Conservation (phyloP, 129 eudicot genomes). For the Sambucus nigra region DNA sequence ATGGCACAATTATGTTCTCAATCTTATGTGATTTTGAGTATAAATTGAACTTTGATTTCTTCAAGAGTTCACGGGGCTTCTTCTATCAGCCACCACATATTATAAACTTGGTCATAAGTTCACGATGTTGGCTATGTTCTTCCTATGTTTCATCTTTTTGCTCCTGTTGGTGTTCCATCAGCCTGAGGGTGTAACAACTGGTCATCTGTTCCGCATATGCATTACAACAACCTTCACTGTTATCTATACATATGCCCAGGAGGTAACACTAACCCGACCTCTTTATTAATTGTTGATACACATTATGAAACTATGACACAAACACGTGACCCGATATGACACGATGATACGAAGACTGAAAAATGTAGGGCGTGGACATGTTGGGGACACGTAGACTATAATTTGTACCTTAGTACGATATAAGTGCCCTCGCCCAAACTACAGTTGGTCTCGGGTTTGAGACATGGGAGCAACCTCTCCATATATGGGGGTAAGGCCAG, state of each 20-base stretch:
- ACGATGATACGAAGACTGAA: no score
- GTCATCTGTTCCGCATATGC: slow-evolving; percentile 60
- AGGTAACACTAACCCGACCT: slow-evolving; percentile 25
- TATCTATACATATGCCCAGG: slow-evolving; percentile 65
- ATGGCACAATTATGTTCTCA: no score
- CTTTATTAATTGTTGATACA: not conserved
- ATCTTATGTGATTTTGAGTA: no score
- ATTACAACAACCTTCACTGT: slow-evolving; percentile 61
- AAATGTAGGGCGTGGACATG: no score
- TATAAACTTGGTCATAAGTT: slow-evolving; percentile 74
- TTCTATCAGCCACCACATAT: slow-evolving; percentile 50
- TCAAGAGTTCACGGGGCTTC: slow-evolving; percentile 69
- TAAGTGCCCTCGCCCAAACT: no score
- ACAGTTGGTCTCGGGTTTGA: no score
- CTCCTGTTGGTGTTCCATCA: no score
- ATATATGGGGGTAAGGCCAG: no score
- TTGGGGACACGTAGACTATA: no score
- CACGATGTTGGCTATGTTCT: slow-evolving; percentile 65
- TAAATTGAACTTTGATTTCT: no score
- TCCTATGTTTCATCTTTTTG: slow-evolving; percentile 45
- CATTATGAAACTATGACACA: slow-evolving; percentile 15
- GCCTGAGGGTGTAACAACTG: slow-evolving; percentile 42
- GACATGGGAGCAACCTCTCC: no score
- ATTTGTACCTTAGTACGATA: no score
- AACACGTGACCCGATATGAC: slow-evolving; percentile 58